Percentiles rank a stretch among this genome's conserved stretches.
Conservation (phyloP, 352 stramenopile species). For the Pythium phragmiticola region DNA sequence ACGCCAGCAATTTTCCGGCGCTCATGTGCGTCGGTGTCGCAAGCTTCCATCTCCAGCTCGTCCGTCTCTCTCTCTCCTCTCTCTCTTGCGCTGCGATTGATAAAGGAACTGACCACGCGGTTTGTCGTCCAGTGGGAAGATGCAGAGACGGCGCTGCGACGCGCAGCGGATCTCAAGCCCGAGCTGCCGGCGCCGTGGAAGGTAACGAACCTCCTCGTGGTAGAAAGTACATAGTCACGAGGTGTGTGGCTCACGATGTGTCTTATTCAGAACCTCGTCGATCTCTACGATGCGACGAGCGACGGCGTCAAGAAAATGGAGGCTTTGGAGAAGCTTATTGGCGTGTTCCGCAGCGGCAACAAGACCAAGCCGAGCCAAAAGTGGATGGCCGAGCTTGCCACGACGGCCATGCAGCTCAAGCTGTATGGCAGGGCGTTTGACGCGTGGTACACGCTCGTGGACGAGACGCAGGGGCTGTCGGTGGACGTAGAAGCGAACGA, state of each 20-base stretch:
- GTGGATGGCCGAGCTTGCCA: slow-evolving; percentile 65
- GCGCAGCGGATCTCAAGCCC: slow-evolving; percentile 66
- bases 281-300: slow-evolving; percentile 58
- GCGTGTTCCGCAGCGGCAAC: slow-evolving; percentile 64
- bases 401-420: slow-evolving; percentile 52
- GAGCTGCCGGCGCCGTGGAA: slow-evolving; percentile 81
- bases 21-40: slow-evolving; percentile 79
- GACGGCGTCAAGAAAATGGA: slow-evolving; percentile 63
- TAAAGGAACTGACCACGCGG: not conserved
- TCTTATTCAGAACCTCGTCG: slow-evolving; percentile 59
- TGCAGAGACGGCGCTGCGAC: slow-evolving; percentile 61
- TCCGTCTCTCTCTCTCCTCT: slow-evolving; percentile 17
- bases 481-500: slow-evolving; percentile 57
- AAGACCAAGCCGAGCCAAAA: slow-evolving; percentile 84
- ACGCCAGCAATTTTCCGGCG: slow-evolving; percentile 79
- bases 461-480: slow-evolving; percentile 33
- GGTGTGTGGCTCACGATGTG: not conserved
- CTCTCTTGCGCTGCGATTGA: not conserved
- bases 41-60: slow-evolving; percentile 71
- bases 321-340: slow-evolving; percentile 68
- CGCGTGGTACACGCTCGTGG: slow-evolving; percentile 73
- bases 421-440: slow-evolving; percentile 64
- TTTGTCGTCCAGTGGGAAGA: slow-evolving; percentile 52
- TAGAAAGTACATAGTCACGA: not conserved
- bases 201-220: slow-evolving; percentile 29